Percentiles rank a stretch among this genome's conserved stretches.
Conservation (phyloP, 805 yeast species). For the Komagataella ulmi region DNA sequence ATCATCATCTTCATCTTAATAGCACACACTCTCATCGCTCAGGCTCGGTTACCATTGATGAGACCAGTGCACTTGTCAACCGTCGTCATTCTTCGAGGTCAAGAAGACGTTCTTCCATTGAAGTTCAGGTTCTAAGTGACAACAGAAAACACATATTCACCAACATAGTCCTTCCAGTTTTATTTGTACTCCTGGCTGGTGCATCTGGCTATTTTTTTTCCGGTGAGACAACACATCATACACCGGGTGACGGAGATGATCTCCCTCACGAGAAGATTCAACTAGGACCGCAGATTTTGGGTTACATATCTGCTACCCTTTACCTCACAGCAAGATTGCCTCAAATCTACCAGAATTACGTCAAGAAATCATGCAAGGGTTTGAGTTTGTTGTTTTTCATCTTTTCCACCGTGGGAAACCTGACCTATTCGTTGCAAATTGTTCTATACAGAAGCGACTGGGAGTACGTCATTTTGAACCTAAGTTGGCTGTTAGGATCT, state of each 20-base stretch:
- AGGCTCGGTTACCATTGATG: slow-evolving; percentile 9
- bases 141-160: slow-evolving; percentile 30
- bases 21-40: slow-evolving; percentile 3
- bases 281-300: slow-evolving; percentile 52
- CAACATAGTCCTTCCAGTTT: slow-evolving; percentile 42
- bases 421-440: slow-evolving; percentile 66
- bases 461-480: slow-evolving; percentile 44
- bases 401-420: slow-evolving; percentile 61
- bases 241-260: slow-evolving; percentile 7
- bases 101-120: slow-evolving; percentile 32
- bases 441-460: slow-evolving; percentile 49
- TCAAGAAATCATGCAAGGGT: slow-evolving; percentile 71
- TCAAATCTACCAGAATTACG: slow-evolving; percentile 71
- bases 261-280: slow-evolving; percentile 12
- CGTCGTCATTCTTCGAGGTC: slow-evolving; percentile 5
- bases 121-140: slow-evolving; percentile 36
- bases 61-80: slow-evolving; percentile 20
- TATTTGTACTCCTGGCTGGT: slow-evolving; percentile 54
- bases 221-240: slow-evolving; percentile 15
- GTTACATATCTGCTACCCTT: slow-evolving; percentile 54
- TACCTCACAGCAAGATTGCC: slow-evolving; percentile 69
- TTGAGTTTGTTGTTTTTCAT: slow-evolving; percentile 72
- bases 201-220: slow-evolving; percentile 42
- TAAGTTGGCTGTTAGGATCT: slow-evolving; percentile 72
- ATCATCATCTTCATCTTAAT: slow-evolving; percentile 7